Percentiles rank a stretch among this genome's conserved stretches.
These are phyloP conservation scores for Gremmenia infestans DNA, from an alignment of 2,329 filamentous ascomycete species.

Conservation along the genomic window DNA sequence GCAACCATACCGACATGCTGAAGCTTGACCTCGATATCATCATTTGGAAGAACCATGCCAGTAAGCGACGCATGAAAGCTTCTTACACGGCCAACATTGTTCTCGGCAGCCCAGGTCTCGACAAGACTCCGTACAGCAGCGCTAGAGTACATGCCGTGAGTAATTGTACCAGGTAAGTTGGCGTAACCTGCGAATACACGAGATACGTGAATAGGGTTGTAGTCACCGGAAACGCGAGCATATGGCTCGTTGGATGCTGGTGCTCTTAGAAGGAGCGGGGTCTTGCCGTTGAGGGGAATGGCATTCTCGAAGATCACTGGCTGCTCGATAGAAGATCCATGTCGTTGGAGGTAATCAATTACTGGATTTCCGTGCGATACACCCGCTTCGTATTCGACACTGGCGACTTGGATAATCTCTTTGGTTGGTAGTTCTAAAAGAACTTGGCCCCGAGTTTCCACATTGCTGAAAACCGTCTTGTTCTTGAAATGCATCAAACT, in stretches of 20 bases:
- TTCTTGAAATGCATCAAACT: constrained; percentile 93
- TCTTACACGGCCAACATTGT: constrained; percentile 93
- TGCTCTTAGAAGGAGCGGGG: constrained; percentile 79
- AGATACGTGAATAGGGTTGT: constrained; percentile 98
- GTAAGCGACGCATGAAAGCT: constrained; percentile 96
- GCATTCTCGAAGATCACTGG: constrained; percentile 96
- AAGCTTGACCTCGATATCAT: constrained; percentile 89
- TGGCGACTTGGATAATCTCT: constrained; percentile 96
- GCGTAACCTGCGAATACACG: constrained; percentile 95
- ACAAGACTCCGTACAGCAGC: constrained; percentile 92
- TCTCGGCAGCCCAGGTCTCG: constrained; percentile 98
- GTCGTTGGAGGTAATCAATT: constrained; percentile 88
- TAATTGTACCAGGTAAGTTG: constrained; percentile 93
- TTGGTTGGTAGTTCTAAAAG: constrained; percentile 92
- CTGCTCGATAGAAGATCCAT: constrained; percentile 90
- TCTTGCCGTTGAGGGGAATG: constrained; percentile 91
- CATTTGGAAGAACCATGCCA: constrained; percentile 98
- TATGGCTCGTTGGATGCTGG: constrained; percentile 97
- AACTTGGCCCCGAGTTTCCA: constrained; percentile 89
- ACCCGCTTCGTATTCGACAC: constrained; percentile 90
- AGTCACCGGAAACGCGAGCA: constrained; percentile 94
- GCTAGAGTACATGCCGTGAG: constrained; percentile 99
- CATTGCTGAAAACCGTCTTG: constrained; percentile 82
- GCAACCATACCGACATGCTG: constrained; percentile 97
- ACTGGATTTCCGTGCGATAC: constrained; percentile 93